These are phyloP conservation scores for Calophaca sinica DNA, from an alignment of 306 rosid species.

Conservation along the genomic window DNA sequence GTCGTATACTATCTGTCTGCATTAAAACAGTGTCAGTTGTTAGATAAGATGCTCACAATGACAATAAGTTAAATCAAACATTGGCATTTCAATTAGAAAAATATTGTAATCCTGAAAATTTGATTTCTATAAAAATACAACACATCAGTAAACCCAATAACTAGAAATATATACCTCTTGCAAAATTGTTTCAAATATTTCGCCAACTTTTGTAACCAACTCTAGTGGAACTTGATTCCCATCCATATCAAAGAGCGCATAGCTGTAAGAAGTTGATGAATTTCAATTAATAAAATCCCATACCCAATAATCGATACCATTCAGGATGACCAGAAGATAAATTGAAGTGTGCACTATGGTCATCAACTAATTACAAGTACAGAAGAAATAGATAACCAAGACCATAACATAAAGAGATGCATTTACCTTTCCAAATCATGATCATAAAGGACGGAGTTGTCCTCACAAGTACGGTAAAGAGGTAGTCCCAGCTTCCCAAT, in stretches of 20 bases:
- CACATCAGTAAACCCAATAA: conserved; percentile 28
- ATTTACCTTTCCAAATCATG: conserved; percentile 94
- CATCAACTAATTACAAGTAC: conserved; percentile 12
- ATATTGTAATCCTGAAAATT: conserved; percentile 13
- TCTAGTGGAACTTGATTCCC: conserved; percentile 96
- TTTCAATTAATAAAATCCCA: conserved; percentile 25
- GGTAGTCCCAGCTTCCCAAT: conserved; percentile 95
- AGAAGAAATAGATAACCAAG: conserved; percentile 11
- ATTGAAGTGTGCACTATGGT: neutral
- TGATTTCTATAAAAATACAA: conserved; percentile 2
- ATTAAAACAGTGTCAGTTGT: conserved; percentile 40
- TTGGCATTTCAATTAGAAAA: conserved; percentile 19
- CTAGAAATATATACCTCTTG: conserved; percentile 62
- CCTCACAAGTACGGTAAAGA: conserved; percentile 93
- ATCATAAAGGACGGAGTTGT: conserved; percentile 96
- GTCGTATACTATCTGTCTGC: conserved; percentile 79
- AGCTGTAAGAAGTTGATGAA: conserved; percentile 61
- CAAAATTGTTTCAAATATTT: conserved; percentile 71
- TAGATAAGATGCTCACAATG: conserved; percentile 43
- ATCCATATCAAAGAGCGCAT: conserved; percentile 95
- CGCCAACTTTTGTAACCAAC: conserved; percentile 79
- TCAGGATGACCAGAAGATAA: conserved; percentile 2
- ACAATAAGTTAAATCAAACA: conserved; percentile 29
- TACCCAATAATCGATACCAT: conserved; percentile 7
- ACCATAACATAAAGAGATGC: conserved; percentile 31